These are phyloP conservation scores for Neurospora sp. DNA, from an alignment of 495 filamentous ascomycete genomes.

Conservation along the genomic window DNA sequence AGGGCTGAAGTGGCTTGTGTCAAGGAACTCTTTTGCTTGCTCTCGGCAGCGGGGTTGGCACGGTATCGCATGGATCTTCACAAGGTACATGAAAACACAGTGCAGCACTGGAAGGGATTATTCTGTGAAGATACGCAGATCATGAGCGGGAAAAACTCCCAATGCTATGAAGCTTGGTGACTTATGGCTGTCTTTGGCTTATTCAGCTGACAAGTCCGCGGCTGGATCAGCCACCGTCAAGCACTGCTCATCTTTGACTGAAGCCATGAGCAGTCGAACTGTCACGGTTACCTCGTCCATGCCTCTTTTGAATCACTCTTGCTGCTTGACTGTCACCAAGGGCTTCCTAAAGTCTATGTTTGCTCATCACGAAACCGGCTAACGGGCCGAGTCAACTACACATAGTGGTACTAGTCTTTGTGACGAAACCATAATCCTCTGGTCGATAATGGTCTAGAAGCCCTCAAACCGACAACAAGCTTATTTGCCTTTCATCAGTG, in stretches of 20 bases:
- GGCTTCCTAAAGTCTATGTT: background rate
- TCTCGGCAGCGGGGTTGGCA: background rate
- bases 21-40: background rate
- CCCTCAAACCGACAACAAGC: background rate
- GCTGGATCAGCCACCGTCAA: background rate
- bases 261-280: background rate
- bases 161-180: background rate
- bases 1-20: background rate
- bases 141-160: background rate
- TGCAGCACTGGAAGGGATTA: background rate
- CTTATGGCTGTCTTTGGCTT: background rate
- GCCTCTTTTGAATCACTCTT: background rate
- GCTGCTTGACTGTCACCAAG: background rate
- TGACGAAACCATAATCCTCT: background rate
- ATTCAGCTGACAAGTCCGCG: background rate
- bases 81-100: background rate
- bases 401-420: background rate
- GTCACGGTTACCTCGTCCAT: background rate
- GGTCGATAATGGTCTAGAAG: background rate
- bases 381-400: background rate
- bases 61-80: background rate
- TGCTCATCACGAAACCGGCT: background rate
- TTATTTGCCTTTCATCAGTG: background rate
- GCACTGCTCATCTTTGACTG: background rate
- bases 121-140: background rate